Conservation (phyloP, 177 flowering plant genomes). For the Vitis hybrid region DNA sequence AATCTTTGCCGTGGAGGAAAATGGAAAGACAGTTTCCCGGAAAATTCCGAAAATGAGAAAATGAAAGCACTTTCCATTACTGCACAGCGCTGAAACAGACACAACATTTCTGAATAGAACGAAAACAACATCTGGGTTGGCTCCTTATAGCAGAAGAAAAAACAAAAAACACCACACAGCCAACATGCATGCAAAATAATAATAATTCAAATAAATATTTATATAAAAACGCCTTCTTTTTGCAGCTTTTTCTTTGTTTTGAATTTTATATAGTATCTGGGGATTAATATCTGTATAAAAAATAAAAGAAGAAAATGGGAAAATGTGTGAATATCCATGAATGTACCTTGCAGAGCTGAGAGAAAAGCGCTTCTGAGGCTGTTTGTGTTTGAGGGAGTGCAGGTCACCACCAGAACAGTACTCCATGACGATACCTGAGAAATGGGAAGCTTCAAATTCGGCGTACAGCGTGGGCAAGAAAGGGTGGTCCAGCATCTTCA, state of each 20-base stretch:
- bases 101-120: neutral
- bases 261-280: conserved; percentile 6
- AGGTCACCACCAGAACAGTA: conserved; percentile 87
- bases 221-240: neutral
- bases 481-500: conserved; percentile 80
- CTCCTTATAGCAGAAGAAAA: no score
- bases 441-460: conserved; percentile 67
- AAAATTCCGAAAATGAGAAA: neutral
- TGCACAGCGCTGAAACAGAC: conserved; percentile 11
- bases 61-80: neutral
- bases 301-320: neutral
- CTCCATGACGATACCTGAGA: conserved; percentile 85
- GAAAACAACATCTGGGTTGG: no score
- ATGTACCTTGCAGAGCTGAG: conserved; percentile 69
- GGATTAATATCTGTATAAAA: neutral
- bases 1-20: conserved; percentile 2
- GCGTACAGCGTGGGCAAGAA: conserved; percentile 73
- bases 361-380: conserved; percentile 59
- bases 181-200: neutral
- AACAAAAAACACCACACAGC: conserved; percentile 1
- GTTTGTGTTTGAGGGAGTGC: conserved; percentile 65
- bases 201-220: neutral
- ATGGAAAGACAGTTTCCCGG: neutral
- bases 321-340: conserved; percentile 3
- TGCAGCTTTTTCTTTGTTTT: conserved; percentile 7